A percentile compares a stretch with the other conserved stretches of the same genome.
Evolutionary conservation across 2,329 filamentous ascomycete species (phyloP).

Genomic region (Calonectria pseudoreteaudii): DNA sequence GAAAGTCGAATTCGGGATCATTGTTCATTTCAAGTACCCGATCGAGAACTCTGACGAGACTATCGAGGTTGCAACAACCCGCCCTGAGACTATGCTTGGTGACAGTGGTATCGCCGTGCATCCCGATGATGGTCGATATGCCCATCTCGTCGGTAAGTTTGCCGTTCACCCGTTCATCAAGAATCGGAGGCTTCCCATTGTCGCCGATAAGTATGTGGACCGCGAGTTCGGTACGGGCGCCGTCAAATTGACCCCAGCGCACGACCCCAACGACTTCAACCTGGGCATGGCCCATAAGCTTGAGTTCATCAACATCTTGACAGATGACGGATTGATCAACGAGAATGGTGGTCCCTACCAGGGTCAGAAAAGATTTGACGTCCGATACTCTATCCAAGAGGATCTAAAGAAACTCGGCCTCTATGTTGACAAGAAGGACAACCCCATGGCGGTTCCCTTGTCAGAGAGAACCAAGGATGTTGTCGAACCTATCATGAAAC

Average conservation of each 20-base stretch:
- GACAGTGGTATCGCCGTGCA: slow-evolving; percentile 95
- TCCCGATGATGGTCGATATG: slow-evolving; percentile 87
- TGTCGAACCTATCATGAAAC: slow-evolving; percentile 94
- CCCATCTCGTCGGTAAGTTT: slow-evolving; percentile 87
- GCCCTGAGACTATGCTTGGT: slow-evolving; percentile 94
- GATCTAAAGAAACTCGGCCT: slow-evolving; percentile 87
- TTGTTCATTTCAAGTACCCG: slow-evolving; percentile 90
- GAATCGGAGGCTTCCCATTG: slow-evolving; percentile 80
- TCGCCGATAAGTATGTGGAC: slow-evolving; percentile 91
- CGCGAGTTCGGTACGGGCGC: slow-evolving; percentile 95
- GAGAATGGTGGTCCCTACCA: slow-evolving; percentile 83
- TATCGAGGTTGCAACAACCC: slow-evolving; percentile 92
- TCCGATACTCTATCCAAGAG: slow-evolving; percentile 85
- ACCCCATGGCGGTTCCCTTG: slow-evolving; percentile 94
- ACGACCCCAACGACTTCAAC: slow-evolving; percentile 95
- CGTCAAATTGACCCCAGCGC: slow-evolving; percentile 95
- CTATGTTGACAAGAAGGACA: slow-evolving; percentile 94
- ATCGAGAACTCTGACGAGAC: slow-evolving; percentile 85
- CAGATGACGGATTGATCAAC: slow-evolving; percentile 91
- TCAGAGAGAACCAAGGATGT: slow-evolving; percentile 92
- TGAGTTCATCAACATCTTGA: slow-evolving; percentile 94
- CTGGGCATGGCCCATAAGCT: slow-evolving; percentile 84
- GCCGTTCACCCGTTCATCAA: slow-evolving; percentile 90
- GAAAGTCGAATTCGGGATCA: slow-evolving; percentile 96
- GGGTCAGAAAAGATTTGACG: slow-evolving; percentile 93